Evolutionary conservation across 495 filamentous ascomycete genomes (phyloP), one percentile per base, ranked within the genome.

Genomic region (Cryomyces minteri): DNA sequence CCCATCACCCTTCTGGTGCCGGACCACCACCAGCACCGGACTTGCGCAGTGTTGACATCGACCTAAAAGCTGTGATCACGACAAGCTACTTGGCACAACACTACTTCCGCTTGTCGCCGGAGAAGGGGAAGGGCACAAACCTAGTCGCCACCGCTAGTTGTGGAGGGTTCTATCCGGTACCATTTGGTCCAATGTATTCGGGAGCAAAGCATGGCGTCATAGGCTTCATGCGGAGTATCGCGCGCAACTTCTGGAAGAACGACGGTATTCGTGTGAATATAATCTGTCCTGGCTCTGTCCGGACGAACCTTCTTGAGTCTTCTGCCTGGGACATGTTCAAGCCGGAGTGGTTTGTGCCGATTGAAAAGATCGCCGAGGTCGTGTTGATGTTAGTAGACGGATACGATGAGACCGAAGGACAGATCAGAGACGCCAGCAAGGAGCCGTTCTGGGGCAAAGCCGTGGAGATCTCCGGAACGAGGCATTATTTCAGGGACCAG

Each of bases 141-240:
- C 34, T 61, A 1, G 49, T 61, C 11, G 52, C 57, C 33, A 61
- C 58, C 5, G 58, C 56, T 18, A 54, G 51, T 39, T 61, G 54
- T 40, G 58, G 52, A 11, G 52, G 51, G 5, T 49, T 61, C n/a
- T 61, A 61, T 47, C 51, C 58, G 4, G 40, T 29, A 1, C 41
- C 54, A 6, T 52, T 48, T 39, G 41, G 40, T 9, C 56, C 56
- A 6, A 50, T 57, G 47, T 61, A 61, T 41, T 49, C 49, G 4
- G 54, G 48, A n/a, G 12, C 51, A 4, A 61, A 61, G 40, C 50
- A 52, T 40, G 58, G 48, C 8, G 56, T 53, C 6, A 33, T 61
- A 6, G 55, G 56, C 5, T 57, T 56, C 44, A 48, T 49, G 42
- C 43, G 56, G 9, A 48, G 47, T 7, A 57, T 61, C 6, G 48